These are phyloP conservation scores for Geotrichum citri-aurantii DNA, from an alignment of 1,139 yeast genomes.

Conservation along the genomic window DNA sequence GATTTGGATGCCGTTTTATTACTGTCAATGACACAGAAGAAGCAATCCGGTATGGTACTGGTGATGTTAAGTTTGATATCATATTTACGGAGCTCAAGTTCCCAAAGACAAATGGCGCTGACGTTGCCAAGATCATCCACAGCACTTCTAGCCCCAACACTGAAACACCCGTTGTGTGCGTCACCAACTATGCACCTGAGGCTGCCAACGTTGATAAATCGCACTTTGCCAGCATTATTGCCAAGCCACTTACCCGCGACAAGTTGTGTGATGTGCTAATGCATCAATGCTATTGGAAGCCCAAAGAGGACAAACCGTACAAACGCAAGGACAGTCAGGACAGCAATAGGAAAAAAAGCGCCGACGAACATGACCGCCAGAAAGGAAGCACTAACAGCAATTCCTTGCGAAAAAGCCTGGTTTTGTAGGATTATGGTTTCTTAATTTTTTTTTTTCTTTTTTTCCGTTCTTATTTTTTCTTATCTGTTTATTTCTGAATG, in stretches of 20 bases:
- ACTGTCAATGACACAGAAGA: slow-evolving; percentile 79
- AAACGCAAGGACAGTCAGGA: neutral
- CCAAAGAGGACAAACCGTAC: slow-evolving; percentile 14
- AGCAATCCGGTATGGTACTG: slow-evolving; percentile 71
- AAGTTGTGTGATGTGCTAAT: slow-evolving; percentile 38
- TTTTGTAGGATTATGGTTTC: neutral
- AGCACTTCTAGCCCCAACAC: slow-evolving; percentile 72
- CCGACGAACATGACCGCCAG: neutral
- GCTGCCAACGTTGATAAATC: slow-evolving; percentile 41
- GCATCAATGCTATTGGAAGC: slow-evolving; percentile 33
- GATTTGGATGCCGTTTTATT: slow-evolving; percentile 75
- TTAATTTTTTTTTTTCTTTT: neutral
- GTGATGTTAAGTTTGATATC: slow-evolving; percentile 77
- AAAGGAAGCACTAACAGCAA: neutral
- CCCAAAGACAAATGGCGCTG: slow-evolving; percentile 61
- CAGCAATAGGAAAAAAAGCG: neutral
- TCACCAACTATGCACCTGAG: slow-evolving; percentile 68
- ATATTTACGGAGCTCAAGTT: slow-evolving; percentile 66
- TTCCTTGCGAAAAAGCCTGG: neutral
- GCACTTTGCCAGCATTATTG: slow-evolving; percentile 67
- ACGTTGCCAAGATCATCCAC: slow-evolving; percentile 70
- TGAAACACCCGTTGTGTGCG: slow-evolving; percentile 69
- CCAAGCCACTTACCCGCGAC: slow-evolving; percentile 60
- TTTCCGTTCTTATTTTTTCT: neutral
- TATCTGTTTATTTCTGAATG: neutral